Evolutionary conservation across 768 basidiomycete genomes (phyloP), one percentile per base, ranked within the genome.

Genomic region (Megacollybia marginata): DNA sequence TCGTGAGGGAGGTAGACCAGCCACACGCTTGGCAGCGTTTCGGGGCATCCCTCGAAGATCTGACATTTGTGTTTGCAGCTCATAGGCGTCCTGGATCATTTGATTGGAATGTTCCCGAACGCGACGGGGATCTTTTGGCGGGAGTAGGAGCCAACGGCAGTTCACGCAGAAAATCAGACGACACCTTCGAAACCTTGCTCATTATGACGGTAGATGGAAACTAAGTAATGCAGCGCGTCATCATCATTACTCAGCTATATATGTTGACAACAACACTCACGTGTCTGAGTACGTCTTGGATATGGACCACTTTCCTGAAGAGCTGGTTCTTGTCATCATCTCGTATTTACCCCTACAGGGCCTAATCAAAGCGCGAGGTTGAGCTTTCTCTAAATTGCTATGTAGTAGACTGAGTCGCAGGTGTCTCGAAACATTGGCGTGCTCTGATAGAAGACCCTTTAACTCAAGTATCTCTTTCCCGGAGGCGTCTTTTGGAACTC

Each of bases 101-200:
- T n/a, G 35, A 46, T 1, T 88, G 85, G 85, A 51, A 46, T 0
- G 60, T 82, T 20, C 82, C 85, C 2, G 52, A 48, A 5, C 60
- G 62, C 0, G 84, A 91, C 57, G 48, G 54, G 2, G 79, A 81
- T 42, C 65, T 90, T 49, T 63, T 88, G 35, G 63, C 63, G 1
- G 88, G 85, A 0, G 67, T 76, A 7, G 82, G 82, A 9, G 78
- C 80, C 2, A 54, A 59, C 49, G 75, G 71, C 6, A 73, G 71
- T 5, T 31, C 56, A 12, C 28, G 54, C 4, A 63, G 63, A 23
- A 86, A 84, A 57, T 65, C 68, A 12, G 85, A 90, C 53, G 83
- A 86, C 46, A 79, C 78, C 7, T 89, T 89, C 50, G 86, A 91
- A 60, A 73, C 69, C n/a, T 57, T 89, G 19, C 63, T 90, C 23